Base-by-base conservation (phyloP, 2,329 filamentous ascomycete genomes). In the Fusarium luffae region DNA sequence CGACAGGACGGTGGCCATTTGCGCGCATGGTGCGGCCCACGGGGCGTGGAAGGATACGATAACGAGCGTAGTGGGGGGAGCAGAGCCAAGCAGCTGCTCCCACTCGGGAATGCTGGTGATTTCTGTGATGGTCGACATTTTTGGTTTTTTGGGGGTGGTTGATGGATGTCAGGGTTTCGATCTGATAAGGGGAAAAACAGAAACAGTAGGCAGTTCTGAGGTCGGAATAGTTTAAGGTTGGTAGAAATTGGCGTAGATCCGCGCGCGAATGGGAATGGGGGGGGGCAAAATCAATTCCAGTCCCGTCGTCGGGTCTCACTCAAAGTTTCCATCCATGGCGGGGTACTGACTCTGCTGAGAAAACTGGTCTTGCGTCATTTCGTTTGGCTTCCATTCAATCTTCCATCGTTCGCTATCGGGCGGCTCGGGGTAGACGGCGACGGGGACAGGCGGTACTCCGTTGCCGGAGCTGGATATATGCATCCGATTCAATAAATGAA, bases 31-130 rank as follows among this genome's bases (percentile, higher is more conserved):
- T 63, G 94, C 94, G 30, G 96, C 96, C 96, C 96, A 99, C 71
- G 94, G 92, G 21, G 96, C 94, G 80, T 98, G 92, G 85, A 99
- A 99, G 79, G 94, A 98, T 77, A 97, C 89, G 77, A 98, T 86
- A 68, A 95, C 86, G 64, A 98, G 88, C 18, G 92, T 89, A 18
- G 90, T 87, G 3, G 90, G 77, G 13, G 92, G 88, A 16, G 94
- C 85, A 43, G 88, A 85, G 68, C 85, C 84, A 68, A 93, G 84
- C 77, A 92, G 86, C 71, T 88, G 82, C 71, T 90, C 85, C 89
- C 96, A 98, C 74, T 90, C 89, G 72, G 86, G 83, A 75, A 93
- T 89, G 74, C 87, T 89, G 74, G 89, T 87, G 81, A 98, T 91
- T 76, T 97, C 92, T 70, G 86, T 88, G 76, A 98, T 88, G 63